These are phyloP conservation scores for Solanum paucissectum DNA, from an alignment of 257 asterid species.

Conservation along the genomic window DNA sequence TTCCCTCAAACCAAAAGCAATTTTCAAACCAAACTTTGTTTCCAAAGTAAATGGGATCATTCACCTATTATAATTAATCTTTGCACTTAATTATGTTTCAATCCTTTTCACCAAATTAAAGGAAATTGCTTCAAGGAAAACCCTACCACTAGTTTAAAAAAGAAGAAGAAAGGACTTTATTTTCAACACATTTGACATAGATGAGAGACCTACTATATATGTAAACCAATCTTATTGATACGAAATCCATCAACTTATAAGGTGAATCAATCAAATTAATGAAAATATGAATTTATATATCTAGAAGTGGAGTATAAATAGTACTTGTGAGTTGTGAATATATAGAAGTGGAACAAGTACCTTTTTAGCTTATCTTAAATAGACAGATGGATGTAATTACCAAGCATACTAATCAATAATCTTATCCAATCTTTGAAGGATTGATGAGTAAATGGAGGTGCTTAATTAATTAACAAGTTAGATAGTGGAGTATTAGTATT, in stretches of 20 bases:
- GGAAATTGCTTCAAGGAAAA: neutral
- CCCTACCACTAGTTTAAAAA: neutral
- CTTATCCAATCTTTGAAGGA: neutral
- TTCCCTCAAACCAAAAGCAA: neutral
- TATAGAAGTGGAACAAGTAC: neutral
- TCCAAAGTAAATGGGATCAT: neutral
- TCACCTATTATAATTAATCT: neutral
- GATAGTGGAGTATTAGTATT: neutral
- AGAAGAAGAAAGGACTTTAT: neutral
- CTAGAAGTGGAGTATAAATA: neutral
- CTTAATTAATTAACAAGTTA: neutral
- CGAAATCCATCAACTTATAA: neutral
- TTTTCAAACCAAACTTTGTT: neutral
- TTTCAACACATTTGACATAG: neutral
- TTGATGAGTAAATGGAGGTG: neutral
- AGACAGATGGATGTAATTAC: neutral
- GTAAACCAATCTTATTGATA: neutral
- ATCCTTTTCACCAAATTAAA: neutral
- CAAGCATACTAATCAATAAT: neutral
- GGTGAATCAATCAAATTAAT: neutral
- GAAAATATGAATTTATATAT: neutral
- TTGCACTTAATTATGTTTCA: neutral
- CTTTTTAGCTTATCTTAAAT: neutral
- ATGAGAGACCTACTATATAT: neutral
- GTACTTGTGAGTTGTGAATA: neutral